Percentiles rank a stretch among this genome's conserved stretches.
Conservation (phyloP, 169 alveolate species). For the Plasmodium reichenowi region DNA sequence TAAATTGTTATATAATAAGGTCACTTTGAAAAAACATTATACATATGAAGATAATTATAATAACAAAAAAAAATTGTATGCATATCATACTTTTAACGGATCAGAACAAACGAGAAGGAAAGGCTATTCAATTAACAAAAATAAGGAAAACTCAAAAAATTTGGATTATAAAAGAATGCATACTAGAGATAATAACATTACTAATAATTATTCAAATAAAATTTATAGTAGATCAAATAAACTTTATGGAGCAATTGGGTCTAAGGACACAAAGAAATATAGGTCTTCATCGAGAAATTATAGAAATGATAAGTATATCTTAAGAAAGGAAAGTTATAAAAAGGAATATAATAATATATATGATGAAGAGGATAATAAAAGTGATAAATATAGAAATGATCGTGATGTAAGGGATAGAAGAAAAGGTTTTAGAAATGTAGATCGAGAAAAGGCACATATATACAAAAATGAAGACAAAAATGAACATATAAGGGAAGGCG, state of each 20-base stretch:
- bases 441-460: neutral
- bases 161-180: neutral
- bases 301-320: neutral
- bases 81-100: neutral
- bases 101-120: neutral
- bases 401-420: neutral
- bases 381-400: neutral
- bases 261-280: neutral
- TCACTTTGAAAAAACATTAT: constrained; percentile 7
- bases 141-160: neutral
- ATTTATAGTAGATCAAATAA: constrained; percentile 1
- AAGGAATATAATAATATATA: neutral
- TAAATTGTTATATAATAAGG: constrained; percentile 1
- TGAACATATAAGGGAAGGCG: too few species aligned
- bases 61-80: constrained; percentile 7
- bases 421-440: neutral
- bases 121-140: neutral
- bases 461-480: neutral
- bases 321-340: neutral
- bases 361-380: neutral
- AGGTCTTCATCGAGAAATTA: neutral
- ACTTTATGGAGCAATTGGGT: too few species aligned
- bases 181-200: neutral
- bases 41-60: constrained; percentile 33
- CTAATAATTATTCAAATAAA: neutral